A percentile compares a stretch with the other conserved stretches of the same genome.
These are phyloP conservation scores for Beauveria australis DNA, from an alignment of 2,329 filamentous ascomycete genomes.

Conservation along the genomic window DNA sequence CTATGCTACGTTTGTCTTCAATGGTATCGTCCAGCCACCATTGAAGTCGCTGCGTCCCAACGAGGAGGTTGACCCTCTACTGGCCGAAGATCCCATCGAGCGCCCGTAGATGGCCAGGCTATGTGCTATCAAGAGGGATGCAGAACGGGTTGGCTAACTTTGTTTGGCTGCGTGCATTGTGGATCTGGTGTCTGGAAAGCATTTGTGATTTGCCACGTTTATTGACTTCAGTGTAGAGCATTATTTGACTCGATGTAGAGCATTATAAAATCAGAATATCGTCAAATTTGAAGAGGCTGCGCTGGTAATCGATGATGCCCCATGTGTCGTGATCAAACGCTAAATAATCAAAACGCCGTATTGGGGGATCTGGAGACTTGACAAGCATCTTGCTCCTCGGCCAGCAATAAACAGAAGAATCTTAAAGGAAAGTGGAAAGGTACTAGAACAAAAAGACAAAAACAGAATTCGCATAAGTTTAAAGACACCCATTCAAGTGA, in stretches of 20 bases:
- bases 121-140: background rate
- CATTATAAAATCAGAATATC: background rate
- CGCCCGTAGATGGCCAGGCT: conserved; percentile 34
- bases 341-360: background rate
- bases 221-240: background rate
- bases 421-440: background rate
- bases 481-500: background rate
- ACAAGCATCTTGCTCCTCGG: background rate
- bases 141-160: background rate
- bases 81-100: conserved; percentile 80
- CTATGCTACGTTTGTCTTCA: conserved; percentile 95
- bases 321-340: background rate
- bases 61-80: conserved; percentile 51
- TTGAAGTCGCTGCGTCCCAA: conserved; percentile 56
- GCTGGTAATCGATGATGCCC: background rate
- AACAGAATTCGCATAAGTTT: background rate
- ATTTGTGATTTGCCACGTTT: background rate
- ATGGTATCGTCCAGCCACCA: conserved; percentile 82
- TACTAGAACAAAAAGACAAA: background rate
- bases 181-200: background rate
- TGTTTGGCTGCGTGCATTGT: background rate
- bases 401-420: background rate
- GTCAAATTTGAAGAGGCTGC: background rate
- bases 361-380: background rate
- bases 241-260: background rate